These are phyloP conservation scores for Stromatinia cepivora DNA, from an alignment of 2,329 filamentous ascomycete genomes.

Conservation along the genomic window DNA sequence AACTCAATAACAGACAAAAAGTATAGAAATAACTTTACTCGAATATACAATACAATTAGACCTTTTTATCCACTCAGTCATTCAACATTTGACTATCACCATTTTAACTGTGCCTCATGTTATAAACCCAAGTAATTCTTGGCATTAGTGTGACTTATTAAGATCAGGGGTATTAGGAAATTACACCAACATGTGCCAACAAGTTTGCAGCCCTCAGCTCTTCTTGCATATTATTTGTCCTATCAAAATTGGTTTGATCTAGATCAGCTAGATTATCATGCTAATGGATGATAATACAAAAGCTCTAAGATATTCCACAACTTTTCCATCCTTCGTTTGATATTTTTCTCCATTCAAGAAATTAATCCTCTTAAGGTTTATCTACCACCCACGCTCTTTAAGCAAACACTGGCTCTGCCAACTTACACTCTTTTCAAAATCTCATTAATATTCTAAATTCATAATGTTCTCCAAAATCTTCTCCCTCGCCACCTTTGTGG, in stretches of 20 bases:
- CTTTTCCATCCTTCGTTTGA: constrained; percentile 1
- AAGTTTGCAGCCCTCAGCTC: background rate
- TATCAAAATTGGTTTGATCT: background rate
- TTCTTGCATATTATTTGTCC: background rate
- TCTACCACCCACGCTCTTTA: constrained; percentile 14
- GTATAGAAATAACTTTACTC: too few species aligned
- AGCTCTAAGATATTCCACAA: background rate
- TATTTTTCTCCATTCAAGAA: constrained; percentile 13
- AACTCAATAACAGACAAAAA: background rate
- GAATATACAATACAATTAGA: too few species aligned
- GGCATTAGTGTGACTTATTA: background rate
- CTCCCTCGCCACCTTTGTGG: constrained; percentile 10
- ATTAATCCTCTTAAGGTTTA: background rate
- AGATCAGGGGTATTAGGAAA: constrained; percentile 15
- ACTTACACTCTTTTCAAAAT: constrained; percentile 19
- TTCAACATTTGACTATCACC: background rate
- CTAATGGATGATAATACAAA: constrained; percentile 14
- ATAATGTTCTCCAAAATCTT: constrained; percentile 22
- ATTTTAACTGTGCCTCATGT: background rate
- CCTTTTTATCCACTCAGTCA: background rate
- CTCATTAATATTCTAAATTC: constrained; percentile 4
- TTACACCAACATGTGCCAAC: constrained; percentile 11
- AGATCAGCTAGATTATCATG: background rate
- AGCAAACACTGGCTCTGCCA: constrained; percentile 10
- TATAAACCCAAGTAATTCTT: background rate